Conservation (phyloP, 139 green algal genomes). For the Zygnema cylindricum region DNA sequence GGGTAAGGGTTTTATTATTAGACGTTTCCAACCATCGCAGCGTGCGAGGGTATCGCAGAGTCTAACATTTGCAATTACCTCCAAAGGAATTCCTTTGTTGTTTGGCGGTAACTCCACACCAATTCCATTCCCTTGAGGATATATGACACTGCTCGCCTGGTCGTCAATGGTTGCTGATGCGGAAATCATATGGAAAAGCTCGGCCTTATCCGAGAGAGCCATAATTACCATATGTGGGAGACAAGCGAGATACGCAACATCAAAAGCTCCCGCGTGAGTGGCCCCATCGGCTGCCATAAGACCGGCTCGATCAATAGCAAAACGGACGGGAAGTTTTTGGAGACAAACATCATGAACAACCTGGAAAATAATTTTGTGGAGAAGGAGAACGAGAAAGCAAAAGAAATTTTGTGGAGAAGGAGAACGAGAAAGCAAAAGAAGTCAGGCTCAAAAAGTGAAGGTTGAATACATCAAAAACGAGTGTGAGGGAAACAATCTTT, state of each 20-base stretch:
- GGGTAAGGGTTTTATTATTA: too few species aligned
- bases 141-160: constrained; percentile 89
- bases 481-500: too few species aligned
- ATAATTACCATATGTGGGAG: constrained; percentile 98
- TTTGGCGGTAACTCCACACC: constrained; percentile 84
- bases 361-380: too few species aligned
- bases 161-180: constrained; percentile 92
- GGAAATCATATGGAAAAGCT: constrained; percentile 79
- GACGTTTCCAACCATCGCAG: too few species aligned
- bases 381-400: constrained; percentile 3
- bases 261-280: constrained; percentile 84
- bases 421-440: too few species aligned
- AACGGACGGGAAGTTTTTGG: constrained; percentile 97
- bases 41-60: too few species aligned
- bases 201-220: constrained; percentile 86
- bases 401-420: too few species aligned
- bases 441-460: too few species aligned
- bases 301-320: constrained; percentile 97
- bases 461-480: too few species aligned
- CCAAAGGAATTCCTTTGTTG: constrained; percentile 84
- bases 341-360: constrained; percentile 96
- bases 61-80: too few species aligned
- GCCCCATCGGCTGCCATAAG: constrained; percentile 96
- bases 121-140: constrained; percentile 93
- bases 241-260: constrained; percentile 72